Evolutionary conservation across 495 filamentous ascomycete genomes (phyloP).

Genomic region (Clohesyomyces aquaticus): DNA sequence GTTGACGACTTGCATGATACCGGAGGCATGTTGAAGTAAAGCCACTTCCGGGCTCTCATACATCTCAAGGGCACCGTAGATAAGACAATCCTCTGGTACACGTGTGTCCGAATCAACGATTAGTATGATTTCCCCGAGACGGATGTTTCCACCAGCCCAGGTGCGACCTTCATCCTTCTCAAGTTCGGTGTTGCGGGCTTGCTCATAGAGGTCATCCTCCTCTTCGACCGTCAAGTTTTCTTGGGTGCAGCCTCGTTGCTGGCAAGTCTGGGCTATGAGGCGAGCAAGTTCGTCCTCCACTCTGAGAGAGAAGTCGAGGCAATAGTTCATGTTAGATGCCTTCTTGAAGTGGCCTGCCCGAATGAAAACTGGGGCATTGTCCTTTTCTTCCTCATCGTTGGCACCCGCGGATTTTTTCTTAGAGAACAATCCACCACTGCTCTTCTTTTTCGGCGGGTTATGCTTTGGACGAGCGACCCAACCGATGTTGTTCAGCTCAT

Average conservation of each 20-base stretch:
- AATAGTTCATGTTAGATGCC: conserved; percentile 86
- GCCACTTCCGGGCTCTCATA: conserved; percentile 49
- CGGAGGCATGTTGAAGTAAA: conserved; percentile 49
- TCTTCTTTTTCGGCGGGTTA: conserved; percentile 55
- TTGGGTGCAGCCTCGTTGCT: conserved; percentile 66
- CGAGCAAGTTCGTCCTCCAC: conserved; percentile 68
- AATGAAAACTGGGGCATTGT: conserved; percentile 61
- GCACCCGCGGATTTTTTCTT: conserved; percentile 15
- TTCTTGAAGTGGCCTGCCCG: conserved; percentile 64
- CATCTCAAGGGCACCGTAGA: conserved; percentile 50
- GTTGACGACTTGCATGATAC: conserved; percentile 49
- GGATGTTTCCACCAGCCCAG: conserved; percentile 76
- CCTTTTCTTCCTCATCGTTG: conserved; percentile 42
- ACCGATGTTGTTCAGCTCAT: conserved; percentile 73
- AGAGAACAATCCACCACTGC: conserved; percentile 19
- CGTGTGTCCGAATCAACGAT: conserved; percentile 44
- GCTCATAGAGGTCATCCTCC: conserved; percentile 49
- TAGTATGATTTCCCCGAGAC: conserved; percentile 45
- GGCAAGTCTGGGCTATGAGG: conserved; percentile 50
- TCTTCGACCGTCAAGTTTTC: conserved; percentile 72
- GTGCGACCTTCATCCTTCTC: conserved; percentile 63
- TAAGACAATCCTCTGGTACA: conserved; percentile 48
- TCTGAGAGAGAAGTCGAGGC: conserved; percentile 71
- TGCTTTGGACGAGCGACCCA: conserved; percentile 70
- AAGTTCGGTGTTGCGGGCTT: conserved; percentile 32